Evolutionary conservation across 2,329 filamentous ascomycete genomes (phyloP), one percentile per base, ranked within the genome.

Genomic region (Clonostachys solani): DNA sequence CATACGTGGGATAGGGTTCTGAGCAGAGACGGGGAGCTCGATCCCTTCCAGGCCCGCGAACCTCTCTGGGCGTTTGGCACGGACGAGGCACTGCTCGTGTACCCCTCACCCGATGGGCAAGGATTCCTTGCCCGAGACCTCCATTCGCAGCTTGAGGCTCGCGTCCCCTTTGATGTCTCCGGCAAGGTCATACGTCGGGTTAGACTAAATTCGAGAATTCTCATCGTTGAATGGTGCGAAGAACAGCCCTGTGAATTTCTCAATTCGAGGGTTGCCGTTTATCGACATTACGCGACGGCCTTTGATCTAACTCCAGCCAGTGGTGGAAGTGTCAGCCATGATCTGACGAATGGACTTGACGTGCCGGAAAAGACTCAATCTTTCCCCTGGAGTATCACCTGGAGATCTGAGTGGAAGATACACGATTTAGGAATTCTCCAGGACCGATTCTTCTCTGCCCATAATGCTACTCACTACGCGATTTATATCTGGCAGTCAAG

Each of bases 221-320:
- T 83, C n/a, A 63, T 86, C n/a, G 56, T 84, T 16, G 81, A 85
- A 57, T 85, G 81, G 81, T 80, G 78, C 44, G 77, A 82, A 55
- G 60, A 66, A 3, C 65, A 72, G 29, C 64, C 74, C 2, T 78
- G 72, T 50, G 73, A 78, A 57, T 71, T 73, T 58, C 59, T 77
- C 18, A 77, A 79, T 56, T 71, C 74, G 48, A 63, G 64, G 43
- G 75, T 77, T 51, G 64, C 66, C 2, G 74, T 79, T 2, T 73
- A 79, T 60, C 70, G 75, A 6, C 81, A 84, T 60, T 84, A 78
- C 57, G 80, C 78, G 6, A 81, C 79, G 3, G 77, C 76, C 1
- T 84, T 78, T 56, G 75, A 82, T 50, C 33, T 8, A 6, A 10
- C 29, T 34, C 13, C n/a, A 23, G 19, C 6, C 7, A 34, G 12